These are phyloP conservation scores for Apostasia ramifera DNA, from an alignment of 106 monocot genomes.

Conservation along the genomic window DNA sequence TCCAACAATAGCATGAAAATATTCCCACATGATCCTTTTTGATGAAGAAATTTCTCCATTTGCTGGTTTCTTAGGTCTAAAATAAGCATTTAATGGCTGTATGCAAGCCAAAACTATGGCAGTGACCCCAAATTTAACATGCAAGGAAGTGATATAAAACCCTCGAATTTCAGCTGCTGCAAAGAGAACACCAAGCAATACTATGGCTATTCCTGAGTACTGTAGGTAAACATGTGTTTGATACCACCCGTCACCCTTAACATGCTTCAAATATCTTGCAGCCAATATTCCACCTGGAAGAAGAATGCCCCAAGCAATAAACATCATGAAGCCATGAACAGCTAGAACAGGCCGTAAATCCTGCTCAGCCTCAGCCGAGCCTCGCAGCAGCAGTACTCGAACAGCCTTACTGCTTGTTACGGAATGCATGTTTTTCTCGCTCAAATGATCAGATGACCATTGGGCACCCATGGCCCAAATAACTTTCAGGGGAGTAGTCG, in stretches of 20 bases:
- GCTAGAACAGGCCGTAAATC: conserved; percentile 74
- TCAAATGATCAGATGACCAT: conserved; percentile 66
- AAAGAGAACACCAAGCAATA: conserved; percentile 73
- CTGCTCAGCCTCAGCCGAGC: conserved; percentile 78
- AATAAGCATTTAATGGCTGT: conserved; percentile 83
- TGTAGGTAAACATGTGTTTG: conserved; percentile 82
- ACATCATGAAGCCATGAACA: conserved; percentile 99
- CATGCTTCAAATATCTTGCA: conserved; percentile 84
- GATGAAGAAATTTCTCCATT: conserved; percentile 40
- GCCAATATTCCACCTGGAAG: conserved; percentile 88
- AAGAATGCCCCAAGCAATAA: conserved; percentile 86
- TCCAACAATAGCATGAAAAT: conserved; percentile 73
- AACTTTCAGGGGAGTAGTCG: conserved; percentile 68
- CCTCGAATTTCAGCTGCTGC: conserved; percentile 87
- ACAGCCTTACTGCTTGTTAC: conserved; percentile 61
- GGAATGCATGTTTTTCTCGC: conserved; percentile 86
- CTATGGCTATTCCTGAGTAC: conserved; percentile 75
- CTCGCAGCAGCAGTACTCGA: conserved; percentile 53
- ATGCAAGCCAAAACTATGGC: conserved; percentile 54
- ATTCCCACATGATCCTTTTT: conserved; percentile 80
- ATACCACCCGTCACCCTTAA: conserved; percentile 82
- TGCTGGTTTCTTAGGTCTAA: conserved; percentile 57
- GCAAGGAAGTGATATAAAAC: conserved; percentile 60
- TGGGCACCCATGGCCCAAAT: conserved; percentile 91
- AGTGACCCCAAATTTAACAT: conserved; percentile 80